Evolutionary conservation across 2,329 filamentous ascomycete genomes (phyloP).

Genomic region (Metarhizium guizhouense): DNA sequence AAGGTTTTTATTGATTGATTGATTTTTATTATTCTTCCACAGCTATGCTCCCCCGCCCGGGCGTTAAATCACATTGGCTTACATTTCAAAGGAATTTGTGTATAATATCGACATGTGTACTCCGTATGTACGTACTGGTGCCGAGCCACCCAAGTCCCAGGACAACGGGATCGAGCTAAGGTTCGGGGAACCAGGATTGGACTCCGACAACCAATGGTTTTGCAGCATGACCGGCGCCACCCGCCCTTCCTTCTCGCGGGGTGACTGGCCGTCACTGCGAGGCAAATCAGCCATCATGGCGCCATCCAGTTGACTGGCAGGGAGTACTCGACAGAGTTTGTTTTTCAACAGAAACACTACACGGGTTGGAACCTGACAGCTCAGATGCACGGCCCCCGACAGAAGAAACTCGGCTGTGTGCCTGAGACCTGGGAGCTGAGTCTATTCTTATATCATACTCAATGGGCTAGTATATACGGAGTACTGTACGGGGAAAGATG

Average conservation of each 20-base stretch:
- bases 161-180: not conserved
- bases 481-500: too few species aligned
- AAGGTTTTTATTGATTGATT: too few species aligned
- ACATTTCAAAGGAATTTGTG: too few species aligned
- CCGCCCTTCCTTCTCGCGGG: not conserved
- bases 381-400: not conserved
- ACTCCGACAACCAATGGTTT: conserved; percentile 4
- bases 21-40: too few species aligned
- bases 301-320: not conserved
- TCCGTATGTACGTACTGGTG: not conserved
- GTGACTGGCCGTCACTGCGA: not conserved
- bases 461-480: too few species aligned
- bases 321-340: too few species aligned
- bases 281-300: not conserved
- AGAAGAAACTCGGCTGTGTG: not conserved
- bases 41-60: too few species aligned
- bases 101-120: too few species aligned
- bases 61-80: too few species aligned
- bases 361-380: not conserved
- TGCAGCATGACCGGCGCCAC: conserved; percentile 8
- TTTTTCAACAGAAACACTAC: too few species aligned
- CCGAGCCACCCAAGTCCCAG: conserved; percentile 5
- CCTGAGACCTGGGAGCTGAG: not conserved
- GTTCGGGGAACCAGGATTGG: conserved; percentile 5
- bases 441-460: too few species aligned